Conservation (phyloP, 2,329 filamentous ascomycete genomes). For the Camillea tinctor region DNA sequence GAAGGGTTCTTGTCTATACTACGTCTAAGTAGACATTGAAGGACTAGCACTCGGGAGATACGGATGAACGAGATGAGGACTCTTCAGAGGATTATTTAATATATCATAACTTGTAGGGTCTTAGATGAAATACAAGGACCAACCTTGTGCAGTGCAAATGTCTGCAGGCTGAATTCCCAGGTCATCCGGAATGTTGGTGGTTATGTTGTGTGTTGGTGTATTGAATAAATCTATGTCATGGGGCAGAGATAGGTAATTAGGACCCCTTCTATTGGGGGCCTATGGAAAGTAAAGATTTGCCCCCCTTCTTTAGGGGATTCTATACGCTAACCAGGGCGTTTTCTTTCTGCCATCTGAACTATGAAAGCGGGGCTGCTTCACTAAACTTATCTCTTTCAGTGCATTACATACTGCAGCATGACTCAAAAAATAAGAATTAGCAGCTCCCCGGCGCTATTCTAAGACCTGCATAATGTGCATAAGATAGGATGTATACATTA, state of each 20-base stretch:
- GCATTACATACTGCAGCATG: too few relatives aligned
- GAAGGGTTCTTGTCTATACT: neutral
- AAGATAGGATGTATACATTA: too few relatives aligned
- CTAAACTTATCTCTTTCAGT: too few relatives aligned
- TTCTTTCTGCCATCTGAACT: neutral
- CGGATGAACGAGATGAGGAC: neutral
- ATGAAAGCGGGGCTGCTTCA: too few relatives aligned
- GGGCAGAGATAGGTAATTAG: neutral
- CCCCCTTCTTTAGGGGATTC: neutral
- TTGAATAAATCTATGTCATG: neutral
- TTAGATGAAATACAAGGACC: neutral
- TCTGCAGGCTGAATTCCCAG: neutral
- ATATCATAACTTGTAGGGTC: neutral
- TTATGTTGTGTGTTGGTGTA: too few relatives aligned
- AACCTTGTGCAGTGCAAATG: neutral
- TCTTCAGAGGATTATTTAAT: neutral
- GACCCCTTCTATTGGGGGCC: too few relatives aligned
- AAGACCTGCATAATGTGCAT: neutral
- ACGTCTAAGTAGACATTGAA: neutral
- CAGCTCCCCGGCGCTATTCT: neutral
- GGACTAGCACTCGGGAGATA: neutral
- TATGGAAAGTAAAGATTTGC: neutral
- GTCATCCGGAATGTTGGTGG: neutral
- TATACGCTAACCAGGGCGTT: neutral
- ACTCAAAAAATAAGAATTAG: neutral